A percentile compares a stretch with the other conserved stretches of the same genome.
Conservation (phyloP, 106 monocot genomes). For the Agapanthus africanus region DNA sequence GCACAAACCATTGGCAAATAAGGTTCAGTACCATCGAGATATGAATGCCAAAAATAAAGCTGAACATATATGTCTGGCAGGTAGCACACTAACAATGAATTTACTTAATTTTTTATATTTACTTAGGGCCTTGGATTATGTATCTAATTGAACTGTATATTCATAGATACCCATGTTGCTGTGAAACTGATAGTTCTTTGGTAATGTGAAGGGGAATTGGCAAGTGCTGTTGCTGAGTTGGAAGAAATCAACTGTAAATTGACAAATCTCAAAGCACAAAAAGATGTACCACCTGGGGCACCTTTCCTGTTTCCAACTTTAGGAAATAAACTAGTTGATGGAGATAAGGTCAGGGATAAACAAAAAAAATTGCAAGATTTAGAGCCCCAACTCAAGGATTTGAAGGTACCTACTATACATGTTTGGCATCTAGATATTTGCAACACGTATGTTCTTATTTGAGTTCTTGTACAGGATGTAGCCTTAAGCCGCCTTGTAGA, state of each 20-base stretch:
- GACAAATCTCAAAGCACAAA: conserved; percentile 54
- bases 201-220: conserved; percentile 61
- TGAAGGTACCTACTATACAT: conserved; percentile 37
- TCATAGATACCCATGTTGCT: no score
- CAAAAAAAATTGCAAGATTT: conserved; percentile 69
- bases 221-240: conserved; percentile 46
- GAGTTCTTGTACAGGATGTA: conserved; percentile 51
- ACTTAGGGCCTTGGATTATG: no score
- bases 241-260: conserved; percentile 65
- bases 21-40: conserved; percentile 50
- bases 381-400: conserved; percentile 54
- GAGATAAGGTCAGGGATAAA: conserved; percentile 57
- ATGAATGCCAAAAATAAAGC: conserved; percentile 46
- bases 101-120: conserved; percentile 3
- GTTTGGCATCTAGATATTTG: no score
- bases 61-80: conserved; percentile 55
- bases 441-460: no score
- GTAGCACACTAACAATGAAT: conserved; percentile 22
- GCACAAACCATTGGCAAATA: conserved; percentile 46
- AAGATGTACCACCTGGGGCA: conserved; percentile 40
- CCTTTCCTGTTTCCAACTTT: conserved; percentile 60
- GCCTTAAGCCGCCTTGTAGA: conserved; percentile 60
- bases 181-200: neutral
- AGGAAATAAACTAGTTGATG: conserved; percentile 41
- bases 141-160: no score